Conservation (phyloP, 2,329 filamentous ascomycete genomes). For the Paecilomyces sp. region DNA sequence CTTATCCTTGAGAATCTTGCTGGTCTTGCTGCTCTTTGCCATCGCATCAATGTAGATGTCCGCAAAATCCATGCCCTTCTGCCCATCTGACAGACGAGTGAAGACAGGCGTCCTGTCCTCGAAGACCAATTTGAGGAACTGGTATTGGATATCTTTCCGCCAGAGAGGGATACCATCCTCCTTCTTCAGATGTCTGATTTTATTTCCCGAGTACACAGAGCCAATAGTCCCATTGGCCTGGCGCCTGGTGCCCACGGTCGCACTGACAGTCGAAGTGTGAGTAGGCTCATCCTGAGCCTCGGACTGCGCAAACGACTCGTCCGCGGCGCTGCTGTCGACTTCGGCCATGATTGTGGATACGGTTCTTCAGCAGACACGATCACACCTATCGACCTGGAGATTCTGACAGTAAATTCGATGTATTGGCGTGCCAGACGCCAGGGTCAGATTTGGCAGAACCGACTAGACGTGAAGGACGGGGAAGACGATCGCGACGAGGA, state of each 20-base stretch:
- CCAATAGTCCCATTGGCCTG: slow-evolving; percentile 60
- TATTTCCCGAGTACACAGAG: slow-evolving; percentile 61
- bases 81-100: slow-evolving; percentile 81
- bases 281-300: slow-evolving; percentile 28
- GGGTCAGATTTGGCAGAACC: slow-evolving; percentile 6
- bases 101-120: slow-evolving; percentile 63
- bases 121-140: slow-evolving; percentile 57
- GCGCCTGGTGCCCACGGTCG: slow-evolving; percentile 46
- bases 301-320: slow-evolving; percentile 29
- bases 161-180: slow-evolving; percentile 60
- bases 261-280: slow-evolving; percentile 27
- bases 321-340: slow-evolving; percentile 22
- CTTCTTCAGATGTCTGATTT: slow-evolving; percentile 61
- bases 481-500: slow-evolving; percentile 6
- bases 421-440: slow-evolving; percentile 9
- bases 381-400: slow-evolving; percentile 3
- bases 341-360: slow-evolving; percentile 21
- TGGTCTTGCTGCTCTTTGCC: slow-evolving; percentile 97
- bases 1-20: slow-evolving; percentile 97
- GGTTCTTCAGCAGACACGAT: slow-evolving; percentile 1
- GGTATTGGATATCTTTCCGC: slow-evolving; percentile 61
- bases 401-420: slow-evolving; percentile 1
- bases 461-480: slow-evolving; percentile 4
- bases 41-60: slow-evolving; percentile 98
- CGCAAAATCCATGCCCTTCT: slow-evolving; percentile 70